Base-by-base conservation (phyloP, 768 basidiomycete genomes). In the Agrocybe chaxingu region DNA sequence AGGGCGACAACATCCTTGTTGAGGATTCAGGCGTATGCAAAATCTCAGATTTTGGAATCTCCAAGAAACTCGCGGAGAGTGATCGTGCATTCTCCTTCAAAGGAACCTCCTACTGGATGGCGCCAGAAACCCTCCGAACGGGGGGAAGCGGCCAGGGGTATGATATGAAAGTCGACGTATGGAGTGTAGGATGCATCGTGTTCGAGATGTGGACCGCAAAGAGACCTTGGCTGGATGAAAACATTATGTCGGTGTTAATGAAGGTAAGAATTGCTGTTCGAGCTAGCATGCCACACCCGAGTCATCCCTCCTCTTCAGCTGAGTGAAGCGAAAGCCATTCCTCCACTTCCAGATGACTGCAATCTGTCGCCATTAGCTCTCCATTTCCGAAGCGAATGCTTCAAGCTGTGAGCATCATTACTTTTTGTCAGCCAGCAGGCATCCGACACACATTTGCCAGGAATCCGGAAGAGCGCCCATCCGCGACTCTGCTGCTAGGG, bases 21-120 rank as follows among this genome's bases (percentile, higher is more conserved):
- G 92, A 95, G 62, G 79, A 79, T 24, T 74, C 79, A 11, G 95
- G 95, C 0, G 68, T 86, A 45, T 94, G 92, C 77, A 97, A 97
- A 69, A 97, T 98, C 40, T 89, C 91, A 1, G 94, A 97, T 67
- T 98, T 98, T 62, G 95, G 95, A 16, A 96, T 96, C 52, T 93
- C 92, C n/a, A 97, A 95, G 65, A 84, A 84, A 58, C 84, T 89
- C 46, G 85, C 87, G 47, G 82, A 89, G 56, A 79, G 81, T 42
- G 70, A 77, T 24, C 56, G 63, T 42, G 85, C 82, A 44, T 76
- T 73, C 40, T 92, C 92, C 1, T 79, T 78, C 85, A 86, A 85
- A 68, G 95, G 95, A 5, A 94, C 93, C 0, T 81, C 90, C 10
- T 94, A 88, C 63, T 98, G 94, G 92, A 96, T 97, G 93, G 93